Percentiles rank a stretch among this genome's conserved stretches.
phyloP scores from a whole-genome alignment of 2,329 filamentous ascomycete species.

The Colletotrichum agaves region DNA sequence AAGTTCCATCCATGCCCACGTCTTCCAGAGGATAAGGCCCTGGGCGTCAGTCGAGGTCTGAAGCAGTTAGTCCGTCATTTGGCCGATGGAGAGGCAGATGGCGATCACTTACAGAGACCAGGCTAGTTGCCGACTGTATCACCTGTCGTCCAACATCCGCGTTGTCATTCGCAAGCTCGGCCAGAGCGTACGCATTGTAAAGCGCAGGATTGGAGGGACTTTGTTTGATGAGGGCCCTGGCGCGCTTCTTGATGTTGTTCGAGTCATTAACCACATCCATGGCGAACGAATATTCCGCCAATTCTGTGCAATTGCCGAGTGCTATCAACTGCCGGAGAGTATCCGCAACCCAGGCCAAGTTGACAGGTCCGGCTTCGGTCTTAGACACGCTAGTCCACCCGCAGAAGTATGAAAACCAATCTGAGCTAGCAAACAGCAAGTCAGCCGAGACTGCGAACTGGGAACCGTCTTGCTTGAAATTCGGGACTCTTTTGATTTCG shows the following conservation, averaged over 20 bases:
- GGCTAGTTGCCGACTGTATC: slow-evolving; percentile 69
- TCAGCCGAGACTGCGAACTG: slow-evolving; percentile 55
- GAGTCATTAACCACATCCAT: slow-evolving; percentile 69
- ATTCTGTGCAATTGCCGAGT: slow-evolving; percentile 54
- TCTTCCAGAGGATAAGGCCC: slow-evolving; percentile 60
- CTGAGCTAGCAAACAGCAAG: slow-evolving; percentile 60
- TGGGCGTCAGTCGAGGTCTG: slow-evolving; percentile 21
- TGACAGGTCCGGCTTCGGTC: slow-evolving; percentile 46
- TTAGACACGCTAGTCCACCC: slow-evolving; percentile 39
- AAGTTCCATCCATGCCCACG: slow-evolving; percentile 77
- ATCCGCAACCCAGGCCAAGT: slow-evolving; percentile 60
- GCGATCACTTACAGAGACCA: slow-evolving; percentile 45
- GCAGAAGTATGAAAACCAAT: slow-evolving; percentile 58
- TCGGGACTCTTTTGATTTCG: slow-evolving; percentile 17
- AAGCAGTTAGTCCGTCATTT: not conserved
- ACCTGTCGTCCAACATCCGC: slow-evolving; percentile 69
- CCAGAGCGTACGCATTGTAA: slow-evolving; percentile 82
- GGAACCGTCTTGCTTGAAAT: slow-evolving; percentile 46
- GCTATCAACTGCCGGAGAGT: slow-evolving; percentile 68
- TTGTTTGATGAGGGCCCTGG: slow-evolving; percentile 78
- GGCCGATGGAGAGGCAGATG: not conserved
- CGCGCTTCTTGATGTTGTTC: slow-evolving; percentile 70
- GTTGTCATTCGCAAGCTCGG: slow-evolving; percentile 72
- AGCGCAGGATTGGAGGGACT: slow-evolving; percentile 72
- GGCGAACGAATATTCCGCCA: slow-evolving; percentile 78